Conservation (phyloP, 306 rosid species). For the Hippophae rhamnoides region DNA sequence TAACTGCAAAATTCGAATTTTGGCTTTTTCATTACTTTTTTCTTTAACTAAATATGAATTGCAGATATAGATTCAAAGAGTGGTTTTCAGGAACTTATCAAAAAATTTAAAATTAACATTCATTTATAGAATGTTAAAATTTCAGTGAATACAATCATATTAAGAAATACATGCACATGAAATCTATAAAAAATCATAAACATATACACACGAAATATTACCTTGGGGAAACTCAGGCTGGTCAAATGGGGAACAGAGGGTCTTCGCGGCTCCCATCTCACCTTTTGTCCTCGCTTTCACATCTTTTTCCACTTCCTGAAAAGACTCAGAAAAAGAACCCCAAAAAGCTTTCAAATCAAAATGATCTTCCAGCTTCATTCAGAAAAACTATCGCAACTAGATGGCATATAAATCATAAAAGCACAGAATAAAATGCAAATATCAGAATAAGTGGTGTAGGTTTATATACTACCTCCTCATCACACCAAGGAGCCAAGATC, state of each 20-base stretch:
- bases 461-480: slow-evolving; percentile 46
- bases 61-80: no score
- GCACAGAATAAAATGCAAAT: neutral
- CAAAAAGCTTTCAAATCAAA: neutral
- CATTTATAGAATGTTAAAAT: no score
- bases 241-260: slow-evolving; percentile 83
- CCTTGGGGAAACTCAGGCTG: slow-evolving; percentile 95
- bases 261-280: slow-evolving; percentile 86
- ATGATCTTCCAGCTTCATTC: neutral
- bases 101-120: no score
- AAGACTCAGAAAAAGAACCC: slow-evolving; percentile 3
- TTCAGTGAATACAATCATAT: no score
- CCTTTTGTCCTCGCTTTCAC: slow-evolving; percentile 87
- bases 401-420: no score
- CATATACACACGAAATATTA: slow-evolving; percentile 13
- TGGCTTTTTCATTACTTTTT: no score
- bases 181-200: no score
- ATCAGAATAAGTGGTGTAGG: neutral
- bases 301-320: slow-evolving; percentile 73
- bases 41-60: no score
- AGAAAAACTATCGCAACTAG: neutral
- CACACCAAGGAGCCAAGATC: slow-evolving; percentile 93
- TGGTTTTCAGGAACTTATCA: no score
- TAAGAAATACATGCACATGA: no score
- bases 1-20: no score